A percentile compares a stretch with the other conserved stretches of the same genome.
phyloP scores from a whole-genome alignment of 2,329 filamentous ascomycete genomes.

The Colletotrichum lentis region DNA sequence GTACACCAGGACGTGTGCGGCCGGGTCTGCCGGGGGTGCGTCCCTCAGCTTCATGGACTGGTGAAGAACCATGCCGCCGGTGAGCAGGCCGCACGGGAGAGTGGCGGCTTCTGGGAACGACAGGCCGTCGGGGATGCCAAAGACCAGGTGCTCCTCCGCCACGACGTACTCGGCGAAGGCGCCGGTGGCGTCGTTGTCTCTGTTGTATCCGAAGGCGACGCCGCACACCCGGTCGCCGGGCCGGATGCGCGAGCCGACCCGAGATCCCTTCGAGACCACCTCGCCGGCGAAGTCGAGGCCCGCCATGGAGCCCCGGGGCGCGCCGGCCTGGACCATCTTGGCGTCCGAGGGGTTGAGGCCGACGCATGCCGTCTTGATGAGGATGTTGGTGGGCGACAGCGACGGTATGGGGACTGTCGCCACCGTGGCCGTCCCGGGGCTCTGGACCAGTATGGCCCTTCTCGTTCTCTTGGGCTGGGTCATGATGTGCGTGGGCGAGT shows the following conservation, averaged over 20 bases:
- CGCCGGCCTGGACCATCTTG: slow-evolving; percentile 45
- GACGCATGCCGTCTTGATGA: slow-evolving; percentile 43
- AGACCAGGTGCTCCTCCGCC: slow-evolving; percentile 38
- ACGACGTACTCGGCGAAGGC: slow-evolving; percentile 46
- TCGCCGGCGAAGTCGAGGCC: slow-evolving; percentile 50
- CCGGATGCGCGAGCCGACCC: slow-evolving; percentile 41
- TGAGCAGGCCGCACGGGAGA: slow-evolving; percentile 32
- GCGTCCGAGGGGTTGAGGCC: slow-evolving; percentile 50
- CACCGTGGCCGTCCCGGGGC: not conserved
- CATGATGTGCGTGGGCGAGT: not conserved
- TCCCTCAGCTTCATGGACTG: slow-evolving; percentile 44
- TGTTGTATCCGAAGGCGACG: slow-evolving; percentile 40
- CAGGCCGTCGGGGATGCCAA: slow-evolving; percentile 42
- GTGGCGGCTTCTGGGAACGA: slow-evolving; percentile 42
- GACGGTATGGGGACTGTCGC: not conserved
- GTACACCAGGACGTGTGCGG: slow-evolving; percentile 51
- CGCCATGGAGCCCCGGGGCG: slow-evolving; percentile 43
- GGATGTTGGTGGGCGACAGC: slow-evolving; percentile 26
- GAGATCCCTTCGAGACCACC: slow-evolving; percentile 43
- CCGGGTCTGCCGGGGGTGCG: slow-evolving; percentile 23
- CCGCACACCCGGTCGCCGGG: slow-evolving; percentile 44
- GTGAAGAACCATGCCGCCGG: slow-evolving; percentile 23
- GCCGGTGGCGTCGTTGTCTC: slow-evolving; percentile 39
- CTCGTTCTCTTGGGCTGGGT: not conserved
- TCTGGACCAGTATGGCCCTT: not conserved